Evolutionary conservation across 2,329 filamentous ascomycete genomes (phyloP), one percentile per base, ranked within the genome.

Genomic region (Pseudogymnoascus sp.): DNA sequence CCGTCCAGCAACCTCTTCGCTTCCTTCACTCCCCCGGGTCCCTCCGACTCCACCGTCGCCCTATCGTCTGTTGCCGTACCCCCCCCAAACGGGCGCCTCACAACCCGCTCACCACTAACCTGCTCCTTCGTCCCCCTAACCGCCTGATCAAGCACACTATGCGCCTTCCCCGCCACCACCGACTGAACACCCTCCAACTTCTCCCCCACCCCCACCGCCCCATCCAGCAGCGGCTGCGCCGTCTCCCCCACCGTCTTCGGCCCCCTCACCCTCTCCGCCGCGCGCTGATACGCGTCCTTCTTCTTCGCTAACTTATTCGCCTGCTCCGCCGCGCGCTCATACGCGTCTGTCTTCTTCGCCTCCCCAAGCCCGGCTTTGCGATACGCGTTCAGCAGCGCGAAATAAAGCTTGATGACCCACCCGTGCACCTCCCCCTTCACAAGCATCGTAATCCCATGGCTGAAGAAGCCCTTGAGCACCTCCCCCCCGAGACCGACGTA

Each of bases 371-470:
- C 71, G 4, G 78, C 79, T 19, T 70, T 75, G 61, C 74, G 74
- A 28, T 81, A 66, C 3, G 79, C 66, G 24, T 78, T 78, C n/a
- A 89, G 75, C 1, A 89, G 71, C 6, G 86, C 71, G 68, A 90
- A 89, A 75, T 93, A 96, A 4, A 88, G 70, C 66, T 84, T 84
- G 64, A 96, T 83, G 63, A 96, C 84, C 14, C 87, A 74, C 28
- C 83, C 80, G 72, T 96, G 90, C 7, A 95, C 83, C 4, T 84
- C 77, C 63, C 93, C 90, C 75, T 96, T 96, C 64, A 90, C 85
- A 62, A 93, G 78, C 90, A 96, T 96, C 0, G 91, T 93, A 61
- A 92, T 82, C 0, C 92, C 92, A 70, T 96, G 91, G 22, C 86
- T 87, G 70, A 96, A 87, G 76, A 96, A 96, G 0, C 89, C 89